phyloP scores from a whole-genome alignment of 345 rosid genomes.

The Hirschfeldia incana region DNA sequence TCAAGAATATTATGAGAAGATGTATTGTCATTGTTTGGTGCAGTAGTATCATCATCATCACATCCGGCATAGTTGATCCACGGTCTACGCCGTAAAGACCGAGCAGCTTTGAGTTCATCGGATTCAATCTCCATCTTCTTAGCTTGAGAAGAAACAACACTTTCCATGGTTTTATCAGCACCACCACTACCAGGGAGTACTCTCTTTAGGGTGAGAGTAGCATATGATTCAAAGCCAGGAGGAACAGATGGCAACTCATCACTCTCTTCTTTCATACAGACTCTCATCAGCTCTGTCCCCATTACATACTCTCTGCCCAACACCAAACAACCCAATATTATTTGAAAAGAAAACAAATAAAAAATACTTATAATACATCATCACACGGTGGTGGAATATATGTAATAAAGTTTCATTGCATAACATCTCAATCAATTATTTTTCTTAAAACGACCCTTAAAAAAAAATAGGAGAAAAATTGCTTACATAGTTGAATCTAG shows the following conservation, averaged over 20 bases:
- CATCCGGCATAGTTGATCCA: constrained; percentile 57
- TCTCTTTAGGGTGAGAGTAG: constrained; percentile 62
- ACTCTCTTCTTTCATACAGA: constrained; percentile 77
- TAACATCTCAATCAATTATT: neutral
- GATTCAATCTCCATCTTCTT: constrained; percentile 53
- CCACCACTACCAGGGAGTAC: constrained; percentile 37
- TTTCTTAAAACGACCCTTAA: neutral
- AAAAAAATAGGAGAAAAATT: neutral
- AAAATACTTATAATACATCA: neutral
- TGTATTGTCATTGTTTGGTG: constrained; percentile 50
- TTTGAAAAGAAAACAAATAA: neutral
- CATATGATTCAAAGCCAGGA: constrained; percentile 92
- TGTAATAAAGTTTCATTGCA: neutral
- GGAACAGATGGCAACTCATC: constrained; percentile 88
- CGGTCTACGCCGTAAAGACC: constrained; percentile 62
- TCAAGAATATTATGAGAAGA: constrained; percentile 47
- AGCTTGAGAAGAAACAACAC: constrained; percentile 44
- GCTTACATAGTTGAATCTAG: constrained; percentile 50
- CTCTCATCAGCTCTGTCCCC: constrained; percentile 91
- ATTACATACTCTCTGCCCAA: constrained; percentile 49
- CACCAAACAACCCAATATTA: neutral
- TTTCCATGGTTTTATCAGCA: constrained; percentile 38
- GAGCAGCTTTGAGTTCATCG: constrained; percentile 45
- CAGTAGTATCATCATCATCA: constrained; percentile 33
- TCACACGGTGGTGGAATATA: neutral